phyloP scores from a whole-genome alignment of 139 green algal genomes.

The Spirogloea muscicola region DNA sequence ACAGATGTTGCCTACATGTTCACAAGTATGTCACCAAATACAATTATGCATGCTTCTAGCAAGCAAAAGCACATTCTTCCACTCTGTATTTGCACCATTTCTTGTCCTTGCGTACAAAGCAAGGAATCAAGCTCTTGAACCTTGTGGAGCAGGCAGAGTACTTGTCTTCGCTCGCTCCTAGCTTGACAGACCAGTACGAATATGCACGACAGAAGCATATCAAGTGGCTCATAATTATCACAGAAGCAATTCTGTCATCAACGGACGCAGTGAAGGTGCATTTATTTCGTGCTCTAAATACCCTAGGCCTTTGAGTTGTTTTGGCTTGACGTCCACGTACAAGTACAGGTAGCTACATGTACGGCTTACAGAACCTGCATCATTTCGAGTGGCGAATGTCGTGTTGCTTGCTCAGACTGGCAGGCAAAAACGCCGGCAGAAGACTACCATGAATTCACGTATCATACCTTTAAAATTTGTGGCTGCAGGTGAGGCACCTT shows the following conservation, averaged over 20 bases:
- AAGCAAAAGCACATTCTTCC: not conserved
- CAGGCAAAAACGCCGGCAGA: not conserved
- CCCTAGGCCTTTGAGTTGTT: not conserved
- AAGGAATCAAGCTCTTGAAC: not conserved
- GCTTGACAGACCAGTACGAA: slow-evolving; percentile 74
- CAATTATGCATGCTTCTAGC: not conserved
- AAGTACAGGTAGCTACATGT: not conserved
- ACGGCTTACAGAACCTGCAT: not conserved
- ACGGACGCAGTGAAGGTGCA: slow-evolving; percentile 19
- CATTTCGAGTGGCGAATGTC: not conserved
- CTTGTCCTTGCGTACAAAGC: not conserved
- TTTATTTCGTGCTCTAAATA: not conserved
- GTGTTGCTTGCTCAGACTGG: not conserved
- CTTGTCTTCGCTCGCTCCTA: slow-evolving; percentile 57
- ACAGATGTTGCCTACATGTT: not conserved
- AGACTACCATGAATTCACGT: no score
- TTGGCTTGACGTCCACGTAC: no score
- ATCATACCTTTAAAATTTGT: no score
- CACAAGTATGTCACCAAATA: not conserved
- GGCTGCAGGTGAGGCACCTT: not conserved
- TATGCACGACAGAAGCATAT: slow-evolving; percentile 62
- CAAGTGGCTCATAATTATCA: slow-evolving; percentile 72
- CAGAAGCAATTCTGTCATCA: slow-evolving; percentile 26
- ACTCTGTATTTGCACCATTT: not conserved
- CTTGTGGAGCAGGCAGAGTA: slow-evolving; percentile 60